Evolutionary conservation across 805 yeast genomes (phyloP).

Genomic region (Cyberlindnera misumaiensis): DNA sequence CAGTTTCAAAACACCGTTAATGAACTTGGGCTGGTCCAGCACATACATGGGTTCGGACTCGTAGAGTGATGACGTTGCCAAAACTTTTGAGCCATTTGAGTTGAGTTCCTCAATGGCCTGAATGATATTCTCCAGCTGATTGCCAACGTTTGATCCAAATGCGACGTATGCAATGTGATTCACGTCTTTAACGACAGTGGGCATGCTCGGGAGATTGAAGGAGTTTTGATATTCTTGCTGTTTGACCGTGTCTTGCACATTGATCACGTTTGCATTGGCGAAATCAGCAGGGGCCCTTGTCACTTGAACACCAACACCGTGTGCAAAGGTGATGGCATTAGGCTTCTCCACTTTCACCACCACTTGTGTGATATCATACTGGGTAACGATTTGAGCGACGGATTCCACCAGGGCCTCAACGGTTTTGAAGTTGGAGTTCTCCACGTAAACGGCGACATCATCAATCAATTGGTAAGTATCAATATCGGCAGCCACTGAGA

Average conservation of each 20-base stretch:
- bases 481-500: slow-evolving; percentile 34
- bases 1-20: slow-evolving; percentile 75
- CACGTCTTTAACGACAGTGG: slow-evolving; percentile 25
- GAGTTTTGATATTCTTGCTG: slow-evolving; percentile 3
- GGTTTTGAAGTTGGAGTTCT: slow-evolving; percentile 75
- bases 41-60: slow-evolving; percentile 91
- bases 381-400: slow-evolving; percentile 52
- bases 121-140: slow-evolving; percentile 55
- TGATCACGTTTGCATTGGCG: slow-evolving; percentile 16
- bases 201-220: slow-evolving; percentile 22
- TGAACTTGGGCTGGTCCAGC: slow-evolving; percentile 69
- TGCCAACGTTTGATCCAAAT: slow-evolving; percentile 85
- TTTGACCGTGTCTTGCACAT: slow-evolving; percentile 1
- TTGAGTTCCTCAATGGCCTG: slow-evolving; percentile 45
- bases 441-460: slow-evolving; percentile 54
- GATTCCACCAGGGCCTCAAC: slow-evolving; percentile 85
- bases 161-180: slow-evolving; percentile 65
- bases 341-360: slow-evolving; percentile 73
- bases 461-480: slow-evolving; percentile 38
- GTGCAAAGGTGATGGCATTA: slow-evolving; percentile 78
- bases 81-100: slow-evolving; percentile 31
- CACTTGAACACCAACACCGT: slow-evolving; percentile 85
- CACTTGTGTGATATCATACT: slow-evolving; percentile 31
- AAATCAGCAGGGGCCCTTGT: slow-evolving; percentile 40
- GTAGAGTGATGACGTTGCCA: slow-evolving; percentile 69